These are phyloP conservation scores for Pichia thaimueangensis DNA, from an alignment of 805 yeast species.

Conservation along the genomic window DNA sequence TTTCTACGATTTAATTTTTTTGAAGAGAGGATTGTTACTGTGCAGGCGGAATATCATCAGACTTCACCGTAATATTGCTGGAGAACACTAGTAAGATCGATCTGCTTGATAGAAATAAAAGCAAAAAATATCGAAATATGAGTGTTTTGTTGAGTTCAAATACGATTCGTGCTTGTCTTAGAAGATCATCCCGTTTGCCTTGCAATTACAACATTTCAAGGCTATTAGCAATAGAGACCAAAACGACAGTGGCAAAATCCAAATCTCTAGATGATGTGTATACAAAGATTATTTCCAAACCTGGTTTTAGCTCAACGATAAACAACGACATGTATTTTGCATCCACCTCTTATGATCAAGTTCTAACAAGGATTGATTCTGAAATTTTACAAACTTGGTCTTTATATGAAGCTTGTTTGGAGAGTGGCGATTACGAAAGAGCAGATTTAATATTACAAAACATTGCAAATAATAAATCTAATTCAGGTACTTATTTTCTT, in stretches of 20 bases:
- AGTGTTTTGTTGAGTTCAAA: constrained; percentile 10
- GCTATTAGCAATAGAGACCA: constrained; percentile 13
- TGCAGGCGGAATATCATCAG: too few relatives aligned
- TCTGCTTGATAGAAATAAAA: too few relatives aligned
- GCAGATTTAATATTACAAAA: constrained; percentile 65
- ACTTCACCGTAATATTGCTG: too few relatives aligned
- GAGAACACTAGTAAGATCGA: too few relatives aligned
- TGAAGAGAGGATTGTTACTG: too few relatives aligned
- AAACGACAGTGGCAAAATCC: constrained; percentile 9
- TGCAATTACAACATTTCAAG: not conserved
- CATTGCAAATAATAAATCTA: constrained; percentile 32
- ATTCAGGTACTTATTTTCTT: constrained; percentile 38
- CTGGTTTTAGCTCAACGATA: not conserved
- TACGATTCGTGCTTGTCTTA: constrained; percentile 5
- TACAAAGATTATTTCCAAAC: constrained; percentile 5
- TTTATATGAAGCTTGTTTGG: constrained; percentile 69
- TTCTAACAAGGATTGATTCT: constrained; percentile 23
- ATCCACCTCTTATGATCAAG: constrained; percentile 24
- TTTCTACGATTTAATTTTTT: too few relatives aligned
- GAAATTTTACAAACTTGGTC: constrained; percentile 44
- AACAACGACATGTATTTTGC: constrained; percentile 12
- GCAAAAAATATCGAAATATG: too few relatives aligned
- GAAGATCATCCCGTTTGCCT: not conserved
- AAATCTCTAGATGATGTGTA: constrained; percentile 19
- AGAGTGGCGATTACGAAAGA: constrained; percentile 57